Base-by-base conservation (phyloP, 202 grass and related monocot species). In the Thinopyrum obtusiflorum region DNA sequence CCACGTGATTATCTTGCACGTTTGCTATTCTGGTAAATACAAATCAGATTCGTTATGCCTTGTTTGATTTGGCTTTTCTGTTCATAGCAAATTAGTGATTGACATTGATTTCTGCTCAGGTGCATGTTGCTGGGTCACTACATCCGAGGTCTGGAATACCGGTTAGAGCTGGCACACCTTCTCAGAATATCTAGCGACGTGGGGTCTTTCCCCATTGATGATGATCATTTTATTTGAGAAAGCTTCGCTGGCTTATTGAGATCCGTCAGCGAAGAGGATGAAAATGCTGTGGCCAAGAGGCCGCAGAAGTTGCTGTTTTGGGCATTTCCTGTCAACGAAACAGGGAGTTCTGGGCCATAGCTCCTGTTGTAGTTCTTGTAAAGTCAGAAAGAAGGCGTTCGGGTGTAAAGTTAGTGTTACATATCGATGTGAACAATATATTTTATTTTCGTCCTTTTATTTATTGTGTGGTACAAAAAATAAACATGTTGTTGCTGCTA, bases 121-220 rank as follows among this genome's bases (percentile, higher is more conserved):
- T 99, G 97, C 88, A 99, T 99, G 97, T 35, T 99, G 51, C 83
- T 99, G 73, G 97, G 97, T 31, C 97, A 99, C 81, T 92, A 99
- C 85, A 85, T 97, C 65, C 91, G 97, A 65, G 91, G 97, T 84
- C 81, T 99, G 24, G 97, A 99, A 68, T 98, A 94, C 85, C 86
- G 91, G 55, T 75, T 99, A 84, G 93, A 94, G 59, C 88, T 99
- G 47, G 35, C 87, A 6, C 93, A 87, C 65, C 92, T 99, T 84
- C 82, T 97, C 68, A 87, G 73, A 47, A 88, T 97, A 51, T 97
- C 94, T 49, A 76, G 81, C 1, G 79, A 88, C 15, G 63, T 91
- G 31, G 86, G 69, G 79, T 88, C 94, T 73, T 85, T 86, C 36
- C 23, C 80, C 28, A 44, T 67, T 70, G 88, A 80, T 27, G 80